phyloP scores from a whole-genome alignment of 345 rosid species.

The Euclidium syriacum region DNA sequence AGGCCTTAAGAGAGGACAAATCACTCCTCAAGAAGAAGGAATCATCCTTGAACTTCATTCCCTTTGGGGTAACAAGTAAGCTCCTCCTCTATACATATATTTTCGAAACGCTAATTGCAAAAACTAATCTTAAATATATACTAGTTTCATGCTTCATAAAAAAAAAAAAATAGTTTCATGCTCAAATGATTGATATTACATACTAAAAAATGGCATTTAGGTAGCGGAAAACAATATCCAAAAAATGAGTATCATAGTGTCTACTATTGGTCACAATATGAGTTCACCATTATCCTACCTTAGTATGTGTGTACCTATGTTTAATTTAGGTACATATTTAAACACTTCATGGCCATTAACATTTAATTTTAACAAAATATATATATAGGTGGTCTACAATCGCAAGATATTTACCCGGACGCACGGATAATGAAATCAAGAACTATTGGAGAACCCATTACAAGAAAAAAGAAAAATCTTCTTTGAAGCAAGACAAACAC shows the following conservation, averaged over 20 bases:
- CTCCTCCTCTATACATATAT: neutral
- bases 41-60: conserved; percentile 80
- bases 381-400: conserved; percentile 79
- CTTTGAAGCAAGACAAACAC: conserved; percentile 28
- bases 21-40: conserved; percentile 84
- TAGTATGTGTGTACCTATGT: neutral
- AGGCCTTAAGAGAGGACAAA: conserved; percentile 73
- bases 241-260: neutral
- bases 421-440: conserved; percentile 94
- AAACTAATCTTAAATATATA: neutral
- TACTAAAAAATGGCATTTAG: too few species aligned
- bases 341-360: neutral
- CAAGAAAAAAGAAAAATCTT: conserved; percentile 49
- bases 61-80: conserved; percentile 85
- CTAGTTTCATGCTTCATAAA: neutral
- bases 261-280: neutral
- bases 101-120: neutral
- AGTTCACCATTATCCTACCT: neutral
- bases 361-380: neutral
- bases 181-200: neutral
- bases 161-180: too few species aligned
- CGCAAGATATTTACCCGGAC: conserved; percentile 83
- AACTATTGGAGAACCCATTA: conserved; percentile 93
- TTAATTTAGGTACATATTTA: neutral
- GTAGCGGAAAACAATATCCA: neutral